Base-by-base conservation (phyloP, 768 basidiomycete genomes). In the Termitomyces sp. region DNA sequence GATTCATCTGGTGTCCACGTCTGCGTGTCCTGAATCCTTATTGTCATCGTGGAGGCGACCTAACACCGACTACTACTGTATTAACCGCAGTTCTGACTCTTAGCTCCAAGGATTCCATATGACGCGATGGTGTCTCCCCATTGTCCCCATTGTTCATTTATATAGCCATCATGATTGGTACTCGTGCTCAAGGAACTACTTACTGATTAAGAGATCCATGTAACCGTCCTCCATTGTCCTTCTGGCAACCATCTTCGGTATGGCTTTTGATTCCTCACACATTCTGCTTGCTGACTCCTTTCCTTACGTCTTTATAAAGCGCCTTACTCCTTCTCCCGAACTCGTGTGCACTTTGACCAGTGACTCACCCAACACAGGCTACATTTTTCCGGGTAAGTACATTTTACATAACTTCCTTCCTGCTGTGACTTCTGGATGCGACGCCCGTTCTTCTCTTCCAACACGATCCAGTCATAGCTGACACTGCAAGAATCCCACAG, bases 91-190 rank as follows among this genome's bases (percentile, higher is more conserved):
- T 33, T 28, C 16, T 57, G 56, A 62, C 55, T 60, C 58, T 2
- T 18, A 45, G 44, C 42, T 64, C 55, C 57, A 49, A 16, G 46
- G 40, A 57, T 51, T 16, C 56, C 38, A 3, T 60, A 63, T 55
- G 60, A 65, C 54, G 24, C 48, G 12, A 58, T 52, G 44, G 18
- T 32, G 36, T 60, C 54, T 60, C 55, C 33, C 11, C 36, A 33
- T 38, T 54, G 22, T 54, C 32, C 22, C 55, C 60, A 62, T 67
- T 67, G 64, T 67, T 62, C 55, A 46, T 55, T 40, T 28, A 45
- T 42, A 39, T 51, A 48, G 40, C 57, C 42, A 55, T 39, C 46
- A 18, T 45, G 24, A 38, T 55, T 24, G 44, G 33, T 54, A 33
- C 51, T 56, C 32, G 55, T 59, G 57, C 18, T 35, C 54, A 39